Evolutionary conservation across 1,284 basidiomycete genomes (phyloP), one percentile per base, ranked within the genome.

Genomic region (Puccinia novopanici): DNA sequence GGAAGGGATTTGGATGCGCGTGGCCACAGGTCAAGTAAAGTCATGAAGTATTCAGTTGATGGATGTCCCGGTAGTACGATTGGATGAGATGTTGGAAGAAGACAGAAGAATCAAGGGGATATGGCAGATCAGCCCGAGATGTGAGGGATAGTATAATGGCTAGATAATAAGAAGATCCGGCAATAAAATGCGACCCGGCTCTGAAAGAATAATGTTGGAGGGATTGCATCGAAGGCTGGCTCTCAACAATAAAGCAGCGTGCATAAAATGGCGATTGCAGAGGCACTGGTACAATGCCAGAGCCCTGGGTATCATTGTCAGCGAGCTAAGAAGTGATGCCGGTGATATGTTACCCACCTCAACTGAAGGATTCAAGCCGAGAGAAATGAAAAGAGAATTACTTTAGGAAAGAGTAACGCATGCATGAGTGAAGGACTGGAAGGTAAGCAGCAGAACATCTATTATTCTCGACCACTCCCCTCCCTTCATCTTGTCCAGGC

Each of bases 341-440:
- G 67, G 48, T 52, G 67, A 50, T 57, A 72, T 72, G 52, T 42
- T 72, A 72, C 52, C 70, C 70, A 72, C 70, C 70, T 42, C 70
- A 72, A 72, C 70, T 34, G 70, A 72, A 54, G 70, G 30, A 70
- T 50, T 24, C 67, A 27, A 27, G 40, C 2, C 10, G 67, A 70
- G 45, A 27, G 12, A 70, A 70, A 50, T 12, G 4, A 13, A 27
- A 70, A 50, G 34, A 70, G 45, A 52, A 70, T 40, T 22, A 22
- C 34, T 63, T 63, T 13, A 67, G 37, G 45, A 24, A 70, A 70
- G 52, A 42, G 67, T n/a, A 17, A 34, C 45, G 67, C 67, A 70
- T 70, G 45, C 67, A 70, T 70, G 67, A 50, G 45, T 48, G n/a
- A 70, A 50, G 45, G 45, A 52, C 50, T 70, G 50, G 13, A 34